Evolutionary conservation across 1,139 yeast species (phyloP), one percentile per base, ranked within the genome.

Genomic region (Scheffersomyces illinoinensis): DNA sequence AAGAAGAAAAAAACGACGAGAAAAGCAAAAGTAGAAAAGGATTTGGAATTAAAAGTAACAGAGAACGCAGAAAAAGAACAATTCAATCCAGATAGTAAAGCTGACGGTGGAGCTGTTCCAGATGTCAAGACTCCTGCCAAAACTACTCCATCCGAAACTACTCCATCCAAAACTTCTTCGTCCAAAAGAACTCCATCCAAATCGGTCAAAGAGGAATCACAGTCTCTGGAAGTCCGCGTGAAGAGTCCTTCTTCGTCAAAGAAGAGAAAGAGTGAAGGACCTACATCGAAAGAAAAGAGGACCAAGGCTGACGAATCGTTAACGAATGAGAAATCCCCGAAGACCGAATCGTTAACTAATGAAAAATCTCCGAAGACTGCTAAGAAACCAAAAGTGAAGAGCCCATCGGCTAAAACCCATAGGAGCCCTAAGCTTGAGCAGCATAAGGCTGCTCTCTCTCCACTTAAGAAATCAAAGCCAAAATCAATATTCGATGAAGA

Each of bases 1-100:
- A 62, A 47, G 67, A 63, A 23, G 69, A 66, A 21, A 67, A 67
- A 8, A 69, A 64, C 56, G 23, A 24, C 58, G 20, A 55, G 57
- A 48, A 49, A 54, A 12, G 54, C 61, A 2, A 50, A 24, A 48
- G n/a, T 23, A 39, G 50, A 7, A 20, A 49, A 33, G 50, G 23
- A 57, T 52, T 51, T 46, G 56, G 21, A 26, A 53, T 55, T 52
- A 52, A 21, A 19, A 54, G 46, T 18, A 18, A 17, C 52, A 24
- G 33, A 54, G 56, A 7, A 55, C 57, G 21, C 47, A 48, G 52
- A 51, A 39, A 14, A 12, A 21, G 21, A 12, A 20, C 5, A 24
- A 12, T 5, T 20, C 6, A n/a, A 20, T 20, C n/a, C 51, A 10
- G 51, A 48, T 12, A 14, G 7, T 20, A 33, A 33, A 12, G 51